A percentile compares a stretch with the other conserved stretches of the same genome.
phyloP scores from a whole-genome alignment of 2,329 filamentous ascomycete genomes.

The Microsporum ferrugineum region DNA sequence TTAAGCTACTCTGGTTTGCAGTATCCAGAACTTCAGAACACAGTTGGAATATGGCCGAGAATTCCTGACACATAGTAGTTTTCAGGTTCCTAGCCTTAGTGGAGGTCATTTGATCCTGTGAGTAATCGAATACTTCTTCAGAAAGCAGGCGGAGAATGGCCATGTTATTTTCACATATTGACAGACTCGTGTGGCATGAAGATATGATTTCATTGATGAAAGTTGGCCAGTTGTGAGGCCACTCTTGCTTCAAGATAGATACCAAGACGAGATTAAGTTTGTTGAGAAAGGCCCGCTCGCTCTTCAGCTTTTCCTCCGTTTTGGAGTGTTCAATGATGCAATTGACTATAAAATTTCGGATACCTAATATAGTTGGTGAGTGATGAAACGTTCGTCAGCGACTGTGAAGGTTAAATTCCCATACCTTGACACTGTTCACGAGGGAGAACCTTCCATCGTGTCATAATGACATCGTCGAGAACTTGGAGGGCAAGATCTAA shows the following conservation, averaged over 20 bases:
- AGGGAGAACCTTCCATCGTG: constrained; percentile 95
- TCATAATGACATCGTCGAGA: constrained; percentile 96
- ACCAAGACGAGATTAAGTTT: constrained; percentile 97
- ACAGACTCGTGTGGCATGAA: constrained; percentile 86
- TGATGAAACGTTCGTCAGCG: background rate
- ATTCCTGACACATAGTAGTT: constrained; percentile 97
- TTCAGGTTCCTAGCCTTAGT: constrained; percentile 92
- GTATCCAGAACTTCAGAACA: constrained; percentile 91
- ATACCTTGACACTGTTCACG: constrained; percentile 87
- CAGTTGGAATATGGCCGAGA: constrained; percentile 94
- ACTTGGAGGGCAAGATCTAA: constrained; percentile 88
- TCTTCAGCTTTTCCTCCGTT: constrained; percentile 74
- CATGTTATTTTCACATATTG: constrained; percentile 99
- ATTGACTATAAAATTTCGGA: constrained; percentile 97
- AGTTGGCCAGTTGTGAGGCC: constrained; percentile 98
- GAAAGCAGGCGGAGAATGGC: constrained; percentile 88
- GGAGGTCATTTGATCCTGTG: constrained; percentile 98
- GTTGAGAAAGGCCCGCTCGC: constrained; percentile 83
- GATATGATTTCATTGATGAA: constrained; percentile 99
- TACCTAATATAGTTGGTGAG: constrained; percentile 47
- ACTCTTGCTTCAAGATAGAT: constrained; percentile 96
- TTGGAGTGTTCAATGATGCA: constrained; percentile 92
- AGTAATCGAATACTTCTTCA: constrained; percentile 98
- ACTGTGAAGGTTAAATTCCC: constrained; percentile 14
- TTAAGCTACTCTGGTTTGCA: constrained; percentile 73